Percentiles rank a stretch among this genome's conserved stretches.
Evolutionary conservation across 208 protist species (phyloP).

Genomic region (Zelonia costaricensis): DNA sequence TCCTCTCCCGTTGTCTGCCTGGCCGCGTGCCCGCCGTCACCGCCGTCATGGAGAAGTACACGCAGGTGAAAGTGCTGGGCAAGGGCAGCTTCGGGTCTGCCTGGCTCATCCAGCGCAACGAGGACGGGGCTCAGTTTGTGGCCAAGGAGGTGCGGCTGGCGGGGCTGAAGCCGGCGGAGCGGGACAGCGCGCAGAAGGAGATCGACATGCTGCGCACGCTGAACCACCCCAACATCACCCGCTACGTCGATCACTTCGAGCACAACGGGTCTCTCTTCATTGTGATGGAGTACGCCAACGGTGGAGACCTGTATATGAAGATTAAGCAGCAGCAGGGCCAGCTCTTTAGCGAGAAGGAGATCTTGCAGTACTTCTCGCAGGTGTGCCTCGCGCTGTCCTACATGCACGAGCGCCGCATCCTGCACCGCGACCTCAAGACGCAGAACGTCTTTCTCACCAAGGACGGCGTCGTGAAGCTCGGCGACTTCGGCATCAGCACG

Average conservation of each 20-base stretch:
- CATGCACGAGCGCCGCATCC: constrained; percentile 85
- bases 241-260: constrained; percentile 90
- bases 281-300: constrained; percentile 94
- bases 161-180: constrained; percentile 77
- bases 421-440: constrained; percentile 92
- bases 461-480: constrained; percentile 88
- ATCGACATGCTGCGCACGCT: constrained; percentile 87
- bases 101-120: constrained; percentile 84
- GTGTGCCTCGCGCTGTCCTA: constrained; percentile 81
- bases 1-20: neutral
- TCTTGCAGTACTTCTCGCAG: constrained; percentile 88
- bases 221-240: constrained; percentile 92
- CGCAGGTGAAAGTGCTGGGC: constrained; percentile 82
- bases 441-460: constrained; percentile 90
- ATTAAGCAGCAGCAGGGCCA: constrained; percentile 74
- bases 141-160: constrained; percentile 87
- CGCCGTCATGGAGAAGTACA: constrained; percentile 81
- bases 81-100: constrained; percentile 93
- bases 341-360: constrained; percentile 74
- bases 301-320: constrained; percentile 85
- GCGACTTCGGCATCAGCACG: constrained; percentile 93
- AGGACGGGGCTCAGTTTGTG: constrained; percentile 84
- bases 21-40: neutral
- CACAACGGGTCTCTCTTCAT: constrained; percentile 83
- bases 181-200: constrained; percentile 86